Conservation (phyloP, 192 early-diverging fungal species). For the Blastocladiella britannica region DNA sequence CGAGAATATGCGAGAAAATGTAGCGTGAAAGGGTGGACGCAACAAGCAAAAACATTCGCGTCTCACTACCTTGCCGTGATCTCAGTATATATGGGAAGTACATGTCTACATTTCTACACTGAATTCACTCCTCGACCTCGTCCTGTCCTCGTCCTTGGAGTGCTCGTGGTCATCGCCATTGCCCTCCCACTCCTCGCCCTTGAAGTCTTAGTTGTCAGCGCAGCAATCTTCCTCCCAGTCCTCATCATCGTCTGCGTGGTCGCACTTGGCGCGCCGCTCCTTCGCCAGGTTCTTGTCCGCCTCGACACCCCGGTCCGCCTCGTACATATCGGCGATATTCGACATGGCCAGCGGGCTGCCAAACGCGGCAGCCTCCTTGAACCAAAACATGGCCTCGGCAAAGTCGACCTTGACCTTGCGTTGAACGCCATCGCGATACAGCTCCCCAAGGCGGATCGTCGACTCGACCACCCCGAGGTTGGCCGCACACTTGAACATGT, state of each 20-base stretch:
- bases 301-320: neutral
- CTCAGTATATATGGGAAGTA: no score
- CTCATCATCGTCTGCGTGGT: neutral
- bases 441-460: neutral
- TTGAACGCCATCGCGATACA: no score
- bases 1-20: no score
- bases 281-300: neutral
- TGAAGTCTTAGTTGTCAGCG: no score
- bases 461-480: neutral
- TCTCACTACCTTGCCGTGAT: no score
- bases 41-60: no score
- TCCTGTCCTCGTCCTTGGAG: no score
- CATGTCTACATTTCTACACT: no score
- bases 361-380: neutral
- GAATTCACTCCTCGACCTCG: no score
- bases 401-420: neutral
- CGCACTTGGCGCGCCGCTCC: neutral
- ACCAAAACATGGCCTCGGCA: neutral
- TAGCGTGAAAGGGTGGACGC: no score
- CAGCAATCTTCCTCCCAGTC: no score
- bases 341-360: neutral
- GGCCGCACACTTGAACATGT: neutral
- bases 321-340: neutral
- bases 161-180: neutral
- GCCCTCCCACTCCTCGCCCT: no score